Evolutionary conservation across 2,329 filamentous ascomycete species (phyloP), one percentile per base, ranked within the genome.

Genomic region (Colletotrichum paranaense): DNA sequence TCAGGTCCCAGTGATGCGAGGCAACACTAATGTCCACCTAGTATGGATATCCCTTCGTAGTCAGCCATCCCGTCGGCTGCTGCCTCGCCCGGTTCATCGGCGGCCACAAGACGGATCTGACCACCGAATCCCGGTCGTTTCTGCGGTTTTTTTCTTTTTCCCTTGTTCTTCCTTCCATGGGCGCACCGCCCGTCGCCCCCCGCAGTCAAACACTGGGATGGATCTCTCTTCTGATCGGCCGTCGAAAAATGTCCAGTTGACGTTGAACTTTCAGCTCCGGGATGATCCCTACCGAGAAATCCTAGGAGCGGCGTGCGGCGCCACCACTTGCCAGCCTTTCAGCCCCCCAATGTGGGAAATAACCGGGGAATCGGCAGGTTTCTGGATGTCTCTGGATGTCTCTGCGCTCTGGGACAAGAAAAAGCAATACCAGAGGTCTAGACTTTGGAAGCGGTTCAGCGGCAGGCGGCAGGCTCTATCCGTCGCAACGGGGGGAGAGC

Each of bases 141-240:
- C 57, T 46, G 69, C 53, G 60, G 9, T 59, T 52, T 30, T 49
- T 28, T 32, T 32, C 30, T 32, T 32, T 32, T 32, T 32, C 30
- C 30, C 14, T 46, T 38, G 26, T 32, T 52, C 52, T 26, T 30
- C 24, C 14, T 60, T 42, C 59, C 16, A 46, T 42, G 26, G 38
- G 59, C 56, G 53, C 60, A 42, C 52, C 30, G 32, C 69, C 58
- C 16, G 26, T 26, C 55, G 38, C 38, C 53, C 66, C 32, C 66
- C 59, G 63, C 70, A 57, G 60, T 63, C 66, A 30, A 62, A 73
- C 32, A 57, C 59, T 49, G n/a, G 70, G 60, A 63, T 70, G 70
- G 60, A 63, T 70, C 66, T 64, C 38, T 42, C 38, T 16, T 42
- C 38, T 69, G 55, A 56, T 70, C 59, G 35, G 59, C 60, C 55